Conservation (phyloP, 1,284 basidiomycete genomes). For the Pascua sp. region DNA sequence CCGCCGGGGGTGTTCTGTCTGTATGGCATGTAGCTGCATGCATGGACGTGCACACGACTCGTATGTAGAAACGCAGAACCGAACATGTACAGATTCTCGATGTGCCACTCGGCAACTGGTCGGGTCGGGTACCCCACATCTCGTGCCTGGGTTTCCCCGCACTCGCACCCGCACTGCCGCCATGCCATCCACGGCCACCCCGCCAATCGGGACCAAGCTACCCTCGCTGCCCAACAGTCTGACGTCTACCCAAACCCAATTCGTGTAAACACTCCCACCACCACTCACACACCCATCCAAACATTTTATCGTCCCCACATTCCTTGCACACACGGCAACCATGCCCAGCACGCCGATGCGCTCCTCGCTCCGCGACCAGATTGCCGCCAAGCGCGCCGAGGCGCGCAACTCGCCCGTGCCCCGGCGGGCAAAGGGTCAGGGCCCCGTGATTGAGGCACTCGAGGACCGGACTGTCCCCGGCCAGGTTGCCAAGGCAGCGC, state of each 20-base stretch:
- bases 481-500: constrained; percentile 33
- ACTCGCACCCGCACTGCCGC: not conserved
- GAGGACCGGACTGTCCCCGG: constrained; percentile 33
- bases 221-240: no score
- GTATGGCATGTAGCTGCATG: no score
- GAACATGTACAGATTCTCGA: no score
- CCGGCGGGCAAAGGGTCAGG: not conserved
- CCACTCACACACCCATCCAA: not conserved
- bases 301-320: not conserved
- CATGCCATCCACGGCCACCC: not conserved
- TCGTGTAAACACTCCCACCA: not conserved
- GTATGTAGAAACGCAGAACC: no score
- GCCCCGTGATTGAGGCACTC: constrained; percentile 9
- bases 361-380: constrained; percentile 33
- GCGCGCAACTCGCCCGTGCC: constrained; percentile 20
- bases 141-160: no score
- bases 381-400: constrained; percentile 38
- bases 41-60: no score
- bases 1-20: no score
- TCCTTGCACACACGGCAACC: not conserved
- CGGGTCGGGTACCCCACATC: no score
- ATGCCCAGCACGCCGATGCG: not conserved
- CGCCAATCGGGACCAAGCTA: no score
- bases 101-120: no score
- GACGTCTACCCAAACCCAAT: no score